Evolutionary conservation across 371 early-diverging fungal genomes (phyloP), one percentile per base, ranked within the genome.

Genomic region (Syncephalis fuscata): DNA sequence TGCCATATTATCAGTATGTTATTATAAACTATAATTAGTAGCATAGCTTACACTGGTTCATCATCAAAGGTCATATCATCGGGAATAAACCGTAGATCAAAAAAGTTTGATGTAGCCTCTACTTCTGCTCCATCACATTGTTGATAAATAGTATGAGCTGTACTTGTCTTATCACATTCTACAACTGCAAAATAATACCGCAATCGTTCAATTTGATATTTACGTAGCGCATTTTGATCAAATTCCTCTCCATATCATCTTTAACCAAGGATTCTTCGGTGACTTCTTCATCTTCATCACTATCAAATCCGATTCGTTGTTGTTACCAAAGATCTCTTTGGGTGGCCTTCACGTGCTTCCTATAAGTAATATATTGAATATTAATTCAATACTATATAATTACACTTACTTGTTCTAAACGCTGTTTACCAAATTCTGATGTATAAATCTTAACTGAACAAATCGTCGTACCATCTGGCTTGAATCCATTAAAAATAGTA

Each of bases 71-170:
- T 61, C 82, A 84, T 83, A 17, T 79, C 91, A 55, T 91, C 88
- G 40, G 98, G 96, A 48, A 98, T 79, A 73, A 81, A 98, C n/a
- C 97, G 76, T 54, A 96, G 62, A 64, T 98, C 97, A 54, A 98
- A 87, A 51, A 85, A 83, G 68, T 94, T 94, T 48, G 89, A 78
- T 38, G 88, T 83, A 42, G 75, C 72, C 61, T 97, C 99, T 57
- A 82, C 94, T 63, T 98, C 99, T 9, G 84, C 72, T 11, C 89
- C 92, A 60, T 98, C 99, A 58, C 91, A 90, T 16, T 74, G 66
- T 14, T 76, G 60, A 56, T 85, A 88, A 45, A 98, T 83, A 4
- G 74, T 63, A 42, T 68, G 65, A 17, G 97, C 94, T 1, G 94
- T 92, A 45, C 67, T 71, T 0, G 81, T 71, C n/a, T 72, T 67